Evolutionary conservation across 73 alveolate genomes (phyloP).

Genomic region (Paramecium pentaurelia): DNA sequence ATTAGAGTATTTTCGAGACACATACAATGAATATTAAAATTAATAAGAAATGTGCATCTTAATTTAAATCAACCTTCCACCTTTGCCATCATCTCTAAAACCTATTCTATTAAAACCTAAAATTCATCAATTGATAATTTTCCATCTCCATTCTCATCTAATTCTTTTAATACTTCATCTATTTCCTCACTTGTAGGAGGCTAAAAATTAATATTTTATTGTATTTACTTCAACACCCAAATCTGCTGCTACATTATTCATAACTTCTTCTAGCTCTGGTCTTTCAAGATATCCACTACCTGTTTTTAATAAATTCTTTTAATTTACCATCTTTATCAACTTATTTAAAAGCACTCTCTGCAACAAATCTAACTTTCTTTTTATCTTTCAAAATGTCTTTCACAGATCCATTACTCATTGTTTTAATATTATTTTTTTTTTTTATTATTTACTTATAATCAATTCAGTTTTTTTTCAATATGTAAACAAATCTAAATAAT

Average conservation of each 20-base stretch:
- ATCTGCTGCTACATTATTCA: constrained; percentile 71
- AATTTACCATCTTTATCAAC: constrained; percentile 30
- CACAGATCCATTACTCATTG: constrained; percentile 44
- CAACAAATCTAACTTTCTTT: constrained; percentile 70
- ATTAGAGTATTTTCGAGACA: not conserved
- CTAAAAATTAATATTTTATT: not conserved
- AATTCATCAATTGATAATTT: constrained; percentile 74
- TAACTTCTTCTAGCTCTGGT: constrained; percentile 74
- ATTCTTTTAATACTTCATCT: constrained; percentile 77
- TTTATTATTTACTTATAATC: not conserved
- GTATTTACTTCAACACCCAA: constrained; percentile 66
- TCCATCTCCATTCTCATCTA: constrained; percentile 81
- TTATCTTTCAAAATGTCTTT: constrained; percentile 68
- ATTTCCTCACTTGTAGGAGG: constrained; percentile 78
- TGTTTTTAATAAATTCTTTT: not conserved
- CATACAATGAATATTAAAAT: not conserved
- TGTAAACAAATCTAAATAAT: not conserved
- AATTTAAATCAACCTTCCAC: constrained; percentile 38
- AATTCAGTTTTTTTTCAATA: not conserved
- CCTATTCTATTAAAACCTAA: constrained; percentile 66
- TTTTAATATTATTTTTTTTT: not conserved
- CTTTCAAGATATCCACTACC: constrained; percentile 62
- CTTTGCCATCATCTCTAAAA: constrained; percentile 71
- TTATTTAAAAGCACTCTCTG: constrained; percentile 63
- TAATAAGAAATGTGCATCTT: not conserved